Evolutionary conservation across 179 eudicot species (phyloP).

Genomic region (Actinidia chinensis): DNA sequence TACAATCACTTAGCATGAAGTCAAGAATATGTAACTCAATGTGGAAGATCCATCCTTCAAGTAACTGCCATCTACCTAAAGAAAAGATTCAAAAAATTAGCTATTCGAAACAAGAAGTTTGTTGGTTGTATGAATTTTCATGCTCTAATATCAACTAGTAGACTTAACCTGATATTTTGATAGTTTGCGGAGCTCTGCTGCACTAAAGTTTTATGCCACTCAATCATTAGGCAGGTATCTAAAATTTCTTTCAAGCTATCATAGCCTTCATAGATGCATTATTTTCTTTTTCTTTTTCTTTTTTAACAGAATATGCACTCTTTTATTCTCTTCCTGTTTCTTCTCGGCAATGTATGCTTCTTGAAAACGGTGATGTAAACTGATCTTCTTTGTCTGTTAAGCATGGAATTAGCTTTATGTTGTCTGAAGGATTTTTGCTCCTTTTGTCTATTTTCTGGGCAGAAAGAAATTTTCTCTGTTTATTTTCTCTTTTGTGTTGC

Average conservation of each 20-base stretch:
- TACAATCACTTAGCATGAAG: not conserved
- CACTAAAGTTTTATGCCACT: not conserved
- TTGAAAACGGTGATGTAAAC: too few relatives aligned
- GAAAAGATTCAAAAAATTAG: not conserved
- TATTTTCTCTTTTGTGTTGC: not conserved
- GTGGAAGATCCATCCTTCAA: not conserved
- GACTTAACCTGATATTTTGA: not conserved
- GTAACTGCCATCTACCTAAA: not conserved
- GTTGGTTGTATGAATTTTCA: not conserved
- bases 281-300: not conserved
- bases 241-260: not conserved
- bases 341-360: not conserved
- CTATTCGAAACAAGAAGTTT: not conserved
- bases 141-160: not conserved
- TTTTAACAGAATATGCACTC: not conserved
- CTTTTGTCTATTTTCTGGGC: too few relatives aligned
- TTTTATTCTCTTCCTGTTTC: not conserved
- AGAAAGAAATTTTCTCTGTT: not conserved
- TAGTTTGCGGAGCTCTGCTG: conserved; percentile 11
- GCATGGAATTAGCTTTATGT: too few relatives aligned
- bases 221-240: not conserved
- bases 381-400: too few relatives aligned
- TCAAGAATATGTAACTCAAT: not conserved
- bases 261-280: not conserved
- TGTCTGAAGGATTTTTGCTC: too few relatives aligned